Evolutionary conservation across 2,329 filamentous ascomycete genomes (phyloP).

Genomic region (Fusarium sp.): DNA sequence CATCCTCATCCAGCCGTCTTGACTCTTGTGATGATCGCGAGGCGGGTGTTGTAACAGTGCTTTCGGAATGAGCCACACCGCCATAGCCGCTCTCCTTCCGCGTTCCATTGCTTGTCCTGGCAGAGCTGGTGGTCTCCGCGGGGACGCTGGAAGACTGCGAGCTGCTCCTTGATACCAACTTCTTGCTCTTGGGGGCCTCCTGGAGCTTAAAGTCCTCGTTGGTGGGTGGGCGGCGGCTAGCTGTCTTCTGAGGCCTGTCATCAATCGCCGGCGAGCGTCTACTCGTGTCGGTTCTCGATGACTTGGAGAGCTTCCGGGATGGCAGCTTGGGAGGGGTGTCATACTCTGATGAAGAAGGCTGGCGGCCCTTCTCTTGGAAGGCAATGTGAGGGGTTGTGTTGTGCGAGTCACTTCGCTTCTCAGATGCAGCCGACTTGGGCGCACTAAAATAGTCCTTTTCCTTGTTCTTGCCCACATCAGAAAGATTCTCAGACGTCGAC

Average conservation of each 20-base stretch:
- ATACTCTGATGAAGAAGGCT: constrained; percentile 64
- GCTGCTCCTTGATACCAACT: constrained; percentile 56
- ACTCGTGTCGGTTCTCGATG: constrained; percentile 56
- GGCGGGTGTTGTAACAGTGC: constrained; percentile 49
- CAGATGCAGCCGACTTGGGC: constrained; percentile 54
- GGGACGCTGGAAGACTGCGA: constrained; percentile 56
- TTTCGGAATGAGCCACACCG: constrained; percentile 49
- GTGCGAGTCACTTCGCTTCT: constrained; percentile 62
- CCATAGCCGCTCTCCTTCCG: constrained; percentile 41
- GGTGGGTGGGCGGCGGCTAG: constrained; percentile 50
- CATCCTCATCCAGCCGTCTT: constrained; percentile 66
- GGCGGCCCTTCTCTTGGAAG: constrained; percentile 84
- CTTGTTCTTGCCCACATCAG: constrained; percentile 59
- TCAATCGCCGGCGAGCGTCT: constrained; percentile 50
- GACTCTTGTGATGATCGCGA: constrained; percentile 71
- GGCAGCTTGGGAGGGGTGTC: constrained; percentile 64
- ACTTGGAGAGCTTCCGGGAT: constrained; percentile 53
- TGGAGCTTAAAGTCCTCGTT: constrained; percentile 80
- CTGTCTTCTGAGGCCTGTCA: constrained; percentile 52
- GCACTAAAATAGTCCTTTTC: constrained; percentile 71
- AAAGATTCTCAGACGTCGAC: constrained; percentile 61
- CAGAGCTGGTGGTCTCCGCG: constrained; percentile 48
- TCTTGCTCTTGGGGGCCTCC: constrained; percentile 79
- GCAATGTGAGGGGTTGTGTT: constrained; percentile 87
- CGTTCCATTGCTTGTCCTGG: constrained; percentile 50